Evolutionary conservation across 2,329 filamentous ascomycete species (phyloP), one percentile per base, ranked within the genome.

Genomic region (Epichloe amarillans): DNA sequence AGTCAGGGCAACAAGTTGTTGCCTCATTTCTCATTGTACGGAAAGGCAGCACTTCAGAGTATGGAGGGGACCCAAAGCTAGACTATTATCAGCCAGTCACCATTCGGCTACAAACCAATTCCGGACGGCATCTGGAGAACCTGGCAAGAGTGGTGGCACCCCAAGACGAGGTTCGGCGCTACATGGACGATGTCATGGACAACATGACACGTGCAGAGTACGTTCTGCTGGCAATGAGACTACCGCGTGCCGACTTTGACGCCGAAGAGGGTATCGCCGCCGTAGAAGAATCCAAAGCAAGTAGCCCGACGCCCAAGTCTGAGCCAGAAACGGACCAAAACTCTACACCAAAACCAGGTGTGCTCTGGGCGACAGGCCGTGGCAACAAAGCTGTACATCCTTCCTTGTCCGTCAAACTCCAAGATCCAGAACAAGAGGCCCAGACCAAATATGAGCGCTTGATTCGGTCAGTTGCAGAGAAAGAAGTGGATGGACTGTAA

Each of bases 51-150:
- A 72, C 71, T n/a, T 77, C 79, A 2, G 81, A 84, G 57, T 79
- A 81, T 52, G 74, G 76, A 51, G 78, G 77, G n/a, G 77, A 84
- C 54, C 78, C 77, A 1, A 68, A 72, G 8, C 66, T 83, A 12
- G 82, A 88, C 59, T 88, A 86, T 66, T 91, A 88, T 61, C 84
- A 90, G 57, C 86, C 86, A 2, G 75, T 90, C 30, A 84, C 76
- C 0, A 75, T 86, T 49, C 74, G 80, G 17, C 64, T 86, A 23
- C 74, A 73, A 51, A 72, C 79, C 0, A 68, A 69, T 11, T 71
- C 72, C 36, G 74, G 75, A 2, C 74, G 76, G 43, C 71, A 81
- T 54, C 68, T 85, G 4, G 82, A 85, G 54, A 74, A 79, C 45
- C 64, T 86, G 14, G 70, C 74, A 19, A 72, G 76, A 47, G 77